phyloP scores from a whole-genome alignment of 2,329 filamentous ascomycete genomes.

The Diaporthe vexans region DNA sequence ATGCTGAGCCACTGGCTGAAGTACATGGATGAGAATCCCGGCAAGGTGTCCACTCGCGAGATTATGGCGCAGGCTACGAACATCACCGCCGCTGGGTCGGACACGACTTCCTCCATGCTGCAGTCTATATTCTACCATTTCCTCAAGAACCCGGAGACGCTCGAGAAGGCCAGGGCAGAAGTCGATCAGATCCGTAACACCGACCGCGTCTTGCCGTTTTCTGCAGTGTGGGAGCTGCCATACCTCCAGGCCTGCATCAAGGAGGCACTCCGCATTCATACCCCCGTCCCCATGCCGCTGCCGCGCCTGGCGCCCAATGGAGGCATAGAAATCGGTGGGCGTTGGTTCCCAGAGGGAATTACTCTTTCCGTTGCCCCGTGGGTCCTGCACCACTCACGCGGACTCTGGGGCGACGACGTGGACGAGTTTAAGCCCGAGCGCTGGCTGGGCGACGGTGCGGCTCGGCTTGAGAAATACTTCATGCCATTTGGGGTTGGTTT shows the following conservation, averaged over 20 bases:
- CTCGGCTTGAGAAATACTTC: constrained; percentile 44
- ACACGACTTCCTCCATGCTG: constrained; percentile 15
- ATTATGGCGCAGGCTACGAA: constrained; percentile 16
- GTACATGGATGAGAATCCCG: constrained; percentile 8
- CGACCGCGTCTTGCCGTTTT: constrained; percentile 12
- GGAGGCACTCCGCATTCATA: constrained; percentile 36
- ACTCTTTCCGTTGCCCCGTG: constrained; percentile 45
- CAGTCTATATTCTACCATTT: constrained; percentile 24
- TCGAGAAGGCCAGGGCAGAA: constrained; percentile 6
- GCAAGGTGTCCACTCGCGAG: not conserved
- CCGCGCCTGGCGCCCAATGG: constrained; percentile 38
- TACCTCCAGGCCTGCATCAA: constrained; percentile 32
- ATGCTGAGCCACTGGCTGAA: constrained; percentile 14
- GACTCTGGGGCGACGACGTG: constrained; percentile 45
- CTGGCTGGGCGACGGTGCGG: constrained; percentile 43
- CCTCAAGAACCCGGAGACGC: constrained; percentile 1
- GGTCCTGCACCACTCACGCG: constrained; percentile 48
- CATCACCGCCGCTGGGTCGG: constrained; percentile 5
- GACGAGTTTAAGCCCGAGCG: constrained; percentile 45
- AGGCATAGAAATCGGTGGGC: constrained; percentile 47
- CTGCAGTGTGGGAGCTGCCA: not conserved
- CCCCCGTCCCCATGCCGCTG: constrained; percentile 30
- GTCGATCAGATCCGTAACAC: not conserved
- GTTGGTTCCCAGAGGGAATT: constrained; percentile 48
- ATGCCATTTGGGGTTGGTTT: constrained; percentile 36